A percentile compares a stretch with the other conserved stretches of the same genome.
phyloP scores from a whole-genome alignment of 202 grass and related monocot species.

The Musa balbisiana region DNA sequence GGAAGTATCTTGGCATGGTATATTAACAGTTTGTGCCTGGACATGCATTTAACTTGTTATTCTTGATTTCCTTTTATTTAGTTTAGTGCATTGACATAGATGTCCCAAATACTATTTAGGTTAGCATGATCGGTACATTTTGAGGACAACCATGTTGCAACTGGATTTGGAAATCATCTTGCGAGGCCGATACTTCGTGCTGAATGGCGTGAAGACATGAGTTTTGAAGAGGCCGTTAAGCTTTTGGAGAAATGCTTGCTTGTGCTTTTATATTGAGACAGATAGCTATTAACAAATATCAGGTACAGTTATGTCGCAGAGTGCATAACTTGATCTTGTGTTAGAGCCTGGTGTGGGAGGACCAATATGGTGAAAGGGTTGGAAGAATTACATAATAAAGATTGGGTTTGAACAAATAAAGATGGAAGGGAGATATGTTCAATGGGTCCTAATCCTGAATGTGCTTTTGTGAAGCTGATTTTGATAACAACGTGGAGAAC shows the following conservation, averaged over 20 bases:
- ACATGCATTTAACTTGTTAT: neutral
- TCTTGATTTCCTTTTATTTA: neutral
- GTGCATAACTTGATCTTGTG: too few relatives aligned
- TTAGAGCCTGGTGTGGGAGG: too few relatives aligned
- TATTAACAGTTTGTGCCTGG: neutral
- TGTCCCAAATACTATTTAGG: conserved; percentile 28
- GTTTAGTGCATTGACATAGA: too few relatives aligned
- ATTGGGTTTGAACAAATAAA: too few relatives aligned
- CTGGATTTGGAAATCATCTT: conserved; percentile 95
- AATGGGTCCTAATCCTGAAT: too few relatives aligned
- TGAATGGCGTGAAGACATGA: conserved; percentile 91
- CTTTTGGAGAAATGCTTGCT: conserved; percentile 93
- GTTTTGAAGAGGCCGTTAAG: conserved; percentile 97
- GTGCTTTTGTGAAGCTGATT: too few relatives aligned
- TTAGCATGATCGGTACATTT: conserved; percentile 98
- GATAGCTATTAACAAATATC: conserved; percentile 95
- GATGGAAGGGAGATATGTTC: too few relatives aligned
- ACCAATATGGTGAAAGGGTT: too few relatives aligned
- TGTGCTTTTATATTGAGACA: conserved; percentile 91
- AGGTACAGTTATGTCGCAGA: conserved; percentile 32
- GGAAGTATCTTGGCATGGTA: conserved; percentile 97
- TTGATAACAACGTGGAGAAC: too few relatives aligned
- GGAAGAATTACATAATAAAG: too few relatives aligned
- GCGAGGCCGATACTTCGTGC: conserved; percentile 79
- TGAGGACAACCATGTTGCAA: conserved; percentile 89